phyloP scores from a whole-genome alignment of 2,329 filamentous ascomycete genomes.

The Corniculantispora saksenae region DNA sequence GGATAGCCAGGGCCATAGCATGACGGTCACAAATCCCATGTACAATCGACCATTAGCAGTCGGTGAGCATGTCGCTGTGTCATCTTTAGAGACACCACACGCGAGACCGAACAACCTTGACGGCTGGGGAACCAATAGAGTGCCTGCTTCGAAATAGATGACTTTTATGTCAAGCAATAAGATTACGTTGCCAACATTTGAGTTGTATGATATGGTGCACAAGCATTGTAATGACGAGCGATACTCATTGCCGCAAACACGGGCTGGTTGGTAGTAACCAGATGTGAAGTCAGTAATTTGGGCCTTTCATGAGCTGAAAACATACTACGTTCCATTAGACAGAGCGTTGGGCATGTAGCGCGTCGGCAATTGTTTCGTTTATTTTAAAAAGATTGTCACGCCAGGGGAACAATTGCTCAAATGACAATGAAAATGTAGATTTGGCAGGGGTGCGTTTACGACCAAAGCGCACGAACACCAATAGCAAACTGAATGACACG shows the following conservation, averaged over 20 bases:
- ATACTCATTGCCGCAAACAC: no score
- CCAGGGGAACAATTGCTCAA: neutral
- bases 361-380: neutral
- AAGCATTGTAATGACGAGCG: no score
- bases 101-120: no score
- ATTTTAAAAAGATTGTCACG: neutral
- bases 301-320: neutral
- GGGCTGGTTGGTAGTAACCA: no score
- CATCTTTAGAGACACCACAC: no score
- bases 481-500: slow-evolving; percentile 15
- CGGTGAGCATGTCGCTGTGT: no score
- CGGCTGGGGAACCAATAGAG: no score
- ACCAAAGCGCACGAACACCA: slow-evolving; percentile 8
- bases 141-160: no score
- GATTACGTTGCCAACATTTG: no score
- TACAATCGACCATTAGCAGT: neutral
- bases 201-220: no score
- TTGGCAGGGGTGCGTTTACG: neutral
- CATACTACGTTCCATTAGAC: neutral
- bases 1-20: neutral
- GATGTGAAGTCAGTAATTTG: no score
- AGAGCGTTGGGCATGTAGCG: neutral
- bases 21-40: neutral
- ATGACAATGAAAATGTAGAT: neutral
- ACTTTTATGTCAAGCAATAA: no score